Conservation (phyloP, 257 asterid genomes). For the Ligustrum vulgare region DNA sequence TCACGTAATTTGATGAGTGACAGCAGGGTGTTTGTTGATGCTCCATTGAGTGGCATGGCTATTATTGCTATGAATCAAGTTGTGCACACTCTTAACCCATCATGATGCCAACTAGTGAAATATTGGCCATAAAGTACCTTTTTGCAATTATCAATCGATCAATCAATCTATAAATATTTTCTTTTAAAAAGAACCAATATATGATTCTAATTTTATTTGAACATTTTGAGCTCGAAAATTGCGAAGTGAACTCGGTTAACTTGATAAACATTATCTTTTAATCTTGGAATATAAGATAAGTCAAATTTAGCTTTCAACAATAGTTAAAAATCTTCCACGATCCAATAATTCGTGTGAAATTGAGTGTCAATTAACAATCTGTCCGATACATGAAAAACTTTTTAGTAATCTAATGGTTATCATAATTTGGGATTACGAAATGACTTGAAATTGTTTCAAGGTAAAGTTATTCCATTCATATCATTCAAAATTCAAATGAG, state of each 20-base stretch:
- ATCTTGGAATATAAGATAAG: background rate
- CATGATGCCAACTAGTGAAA: conserved; percentile 4
- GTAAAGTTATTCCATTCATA: background rate
- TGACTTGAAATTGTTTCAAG: conserved; percentile 21
- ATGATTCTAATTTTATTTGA: background rate
- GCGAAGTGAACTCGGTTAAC: too few relatives aligned
- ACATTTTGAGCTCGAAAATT: background rate
- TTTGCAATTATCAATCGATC: background rate
- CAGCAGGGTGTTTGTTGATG: background rate
- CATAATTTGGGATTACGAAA: conserved; percentile 25
- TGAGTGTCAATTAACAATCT: background rate
- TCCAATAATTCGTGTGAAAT: background rate
- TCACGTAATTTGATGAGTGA: background rate
- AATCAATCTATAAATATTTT: conserved; percentile 28
- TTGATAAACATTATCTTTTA: too few relatives aligned
- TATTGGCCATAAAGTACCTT: background rate
- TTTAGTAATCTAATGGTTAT: conserved; percentile 19
- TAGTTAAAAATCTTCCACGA: too few relatives aligned
- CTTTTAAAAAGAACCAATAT: background rate
- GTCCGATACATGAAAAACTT: background rate
- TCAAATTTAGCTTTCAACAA: background rate
- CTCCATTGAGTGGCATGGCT: background rate
- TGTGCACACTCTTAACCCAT: background rate
- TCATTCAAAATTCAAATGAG: conserved; percentile 41
- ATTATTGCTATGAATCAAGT: background rate